Base-by-base conservation (phyloP, 495 filamentous ascomycete species). In the Aspergillus cristatus region DNA sequence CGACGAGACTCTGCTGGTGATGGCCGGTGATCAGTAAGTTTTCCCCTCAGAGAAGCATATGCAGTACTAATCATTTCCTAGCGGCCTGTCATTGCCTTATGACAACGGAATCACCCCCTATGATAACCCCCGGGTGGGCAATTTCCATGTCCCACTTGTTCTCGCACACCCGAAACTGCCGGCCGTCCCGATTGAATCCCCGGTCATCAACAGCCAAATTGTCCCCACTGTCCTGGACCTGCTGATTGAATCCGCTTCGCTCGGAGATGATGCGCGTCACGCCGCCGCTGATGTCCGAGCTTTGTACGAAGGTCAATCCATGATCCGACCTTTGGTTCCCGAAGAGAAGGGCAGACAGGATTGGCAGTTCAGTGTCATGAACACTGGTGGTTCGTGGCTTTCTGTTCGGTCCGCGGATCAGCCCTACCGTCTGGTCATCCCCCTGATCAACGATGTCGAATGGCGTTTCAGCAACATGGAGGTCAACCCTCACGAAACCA, bases 301-400 rank as follows among this genome's bases (percentile, higher is more conserved):
- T 6, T 35, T 70, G 20, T 72, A 71, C 47, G 68, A 72, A 47
- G 67, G 67, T 13, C 69, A 71, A 40, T 70, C 65, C 1, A 45
- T 72, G 31, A 64, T 72, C 47, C 66, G 67, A 6, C 48, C 55
- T 2, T 43, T 57, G 25, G 41, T 54, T 24, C 48, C 40, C 18
- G 37, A 56, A 29, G 46, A 60, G 20, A 35, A 55, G 37, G 63
- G 62, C 33, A 55, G 57, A 14, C 50, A 63, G 38, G 51, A 60
- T 35, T 72, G 66, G 67, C 66, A 71, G 37, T 70, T 70, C 43
- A 67, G 60, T 18, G 65, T 70, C 36, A 64, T 72, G 48, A 72
- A 72, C 43, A 68, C 69, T 0, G 69, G 69, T n/a, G 65, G 67
- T 1, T 57, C 65, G 1, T 58, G 62, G 54, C 51, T 73, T 1